Base-by-base conservation (phyloP, 2,329 filamentous ascomycete genomes). In the Pseudocercospora eumusae region DNA sequence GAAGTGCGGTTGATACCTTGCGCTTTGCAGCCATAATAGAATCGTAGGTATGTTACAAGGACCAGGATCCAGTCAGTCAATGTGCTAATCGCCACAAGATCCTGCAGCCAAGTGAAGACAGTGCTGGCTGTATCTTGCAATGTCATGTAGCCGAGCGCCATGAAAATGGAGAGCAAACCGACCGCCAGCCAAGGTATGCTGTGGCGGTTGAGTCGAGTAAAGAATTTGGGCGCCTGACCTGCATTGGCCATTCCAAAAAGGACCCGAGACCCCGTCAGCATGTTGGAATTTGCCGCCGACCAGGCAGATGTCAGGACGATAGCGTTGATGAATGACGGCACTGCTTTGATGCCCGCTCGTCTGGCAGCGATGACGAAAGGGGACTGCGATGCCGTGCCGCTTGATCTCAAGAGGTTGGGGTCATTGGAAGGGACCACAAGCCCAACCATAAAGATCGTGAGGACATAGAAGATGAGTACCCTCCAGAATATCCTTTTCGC, bases 241-340 rank as follows among this genome's bases (percentile, higher is more conserved):
- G 64, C 62, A 25, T 65, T 65, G 13, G 66, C 66, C 61, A 68
- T 61, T 5, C 63, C 65, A 42, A 64, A 68, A 13, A 68, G 42
- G 8, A 67, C 63, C 3, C 66, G 62, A 27, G 56, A 60, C 6
- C 63, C 65, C 3, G 66, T 59, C 11, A 68, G 59, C 63, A 68
- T 63, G 36, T 62, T 64, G 1, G 83, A 85, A 67, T 86, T 84
- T 68, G 82, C 84, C 45, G 86, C 83, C 47, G 79, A 83, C 60
- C 86, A 75, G 31, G 87, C 84, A 8, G 84, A 82, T 23, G 86
- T 80, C 27, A 86, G 78, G 66, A 89, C 86, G 55, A 88, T 81
- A 13, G 82, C 85, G 72, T 89, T 90, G 79, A 90, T 86, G 64
- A 90, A 82, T 31, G 81, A 82, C 31, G 86, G 85, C 18, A 90